Base-by-base conservation (phyloP, 306 rosid genomes). In the Geum urbanum region DNA sequence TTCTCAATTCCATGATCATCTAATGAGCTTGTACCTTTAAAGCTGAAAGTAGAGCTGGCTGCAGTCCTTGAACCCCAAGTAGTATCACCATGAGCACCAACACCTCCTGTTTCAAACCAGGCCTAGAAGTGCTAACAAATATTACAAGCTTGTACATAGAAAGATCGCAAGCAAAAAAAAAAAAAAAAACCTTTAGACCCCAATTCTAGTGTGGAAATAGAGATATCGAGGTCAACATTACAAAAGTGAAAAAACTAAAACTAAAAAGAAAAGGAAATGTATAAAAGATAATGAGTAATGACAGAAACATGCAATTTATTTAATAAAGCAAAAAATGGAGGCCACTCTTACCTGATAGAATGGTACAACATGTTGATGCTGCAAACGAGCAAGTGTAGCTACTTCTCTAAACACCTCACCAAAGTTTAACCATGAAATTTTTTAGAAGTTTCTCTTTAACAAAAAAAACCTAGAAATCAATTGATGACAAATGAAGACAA, bases 341-440 rank as follows among this genome's bases (percentile, higher is more conserved):
- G 74, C 69, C 72, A 70, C 65, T 27, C 19, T 71, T 81, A 92
- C 98, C 96, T 92, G 98, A 77, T 92, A 90, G 84, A 90, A 92
- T 53, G 97, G 92, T 82, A 92, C 98, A 54, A 92, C 96, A 57
- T 92, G 97, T 67, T 85, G 98, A 77, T 92, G 98, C 80, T 92
- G 98, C 83, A 92, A 79, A 72, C 98, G 98, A 55, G 98, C 86
- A 78, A 92, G 98, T 51, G 98, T 92, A 22, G 98, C 97, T 24
- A 92, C 98, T 81, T 92, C 98, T 87, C 98, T 90, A 80, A 27
- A 27, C 32, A 27, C 32, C 32, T 27, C 32, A 2, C 32, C 32
- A 27, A 27, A 27, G 32, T 27, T 74, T 66, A 77, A 83, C 85
- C 76, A 45, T 12, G 63, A 77, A 74, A 51, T 79, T 65, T 58